Evolutionary conservation across 768 basidiomycete genomes (phyloP), one percentile per base, ranked within the genome.

Genomic region (Boletus barrowsii): DNA sequence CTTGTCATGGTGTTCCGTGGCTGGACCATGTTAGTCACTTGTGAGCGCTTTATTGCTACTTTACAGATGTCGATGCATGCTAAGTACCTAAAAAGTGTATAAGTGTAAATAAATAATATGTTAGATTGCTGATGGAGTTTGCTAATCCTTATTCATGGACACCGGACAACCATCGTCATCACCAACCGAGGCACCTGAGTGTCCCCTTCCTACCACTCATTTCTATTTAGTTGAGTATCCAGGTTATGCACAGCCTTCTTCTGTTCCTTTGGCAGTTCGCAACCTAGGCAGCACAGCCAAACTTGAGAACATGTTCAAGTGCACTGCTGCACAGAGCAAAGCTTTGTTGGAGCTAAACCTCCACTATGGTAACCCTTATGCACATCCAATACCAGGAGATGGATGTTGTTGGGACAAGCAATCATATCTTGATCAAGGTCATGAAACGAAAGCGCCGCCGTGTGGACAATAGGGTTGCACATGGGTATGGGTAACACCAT

Each of bases 211-310:
- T 20, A 74, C 79, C 33, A 74, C 76, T 6, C 75, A 82, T 30
- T 88, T 86, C 67, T 88, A 88, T 65, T 87, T 90, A 6, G 76
- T 96, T 56, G 94, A 97, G 69, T 96, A 93, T 73, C 93, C 93
- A 8, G 93, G 93, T 56, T 91, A 92, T 59, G 85, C 97, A 50
- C 72, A 77, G 14, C 70, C 77, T 4, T 66, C 77, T 1, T 88
- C 91, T 32, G 78, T 86, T 5, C 76, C 83, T 0, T 60, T 76
- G 17, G 90, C 87, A 2, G 69, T 93, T 42, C 73, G 78, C 44
- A 83, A 78, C 54, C 76, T 90, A 13, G 91, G 89, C 3, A 86
- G 89, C 5, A 86, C 87, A 60, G 64, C 78, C 26, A 79, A 78
- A 55, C 75, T 98, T 4, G 87, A 94, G 52, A 79, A 73, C 45